Conservation (phyloP, 139 green algal species). For the Picochlorum sp. region DNA sequence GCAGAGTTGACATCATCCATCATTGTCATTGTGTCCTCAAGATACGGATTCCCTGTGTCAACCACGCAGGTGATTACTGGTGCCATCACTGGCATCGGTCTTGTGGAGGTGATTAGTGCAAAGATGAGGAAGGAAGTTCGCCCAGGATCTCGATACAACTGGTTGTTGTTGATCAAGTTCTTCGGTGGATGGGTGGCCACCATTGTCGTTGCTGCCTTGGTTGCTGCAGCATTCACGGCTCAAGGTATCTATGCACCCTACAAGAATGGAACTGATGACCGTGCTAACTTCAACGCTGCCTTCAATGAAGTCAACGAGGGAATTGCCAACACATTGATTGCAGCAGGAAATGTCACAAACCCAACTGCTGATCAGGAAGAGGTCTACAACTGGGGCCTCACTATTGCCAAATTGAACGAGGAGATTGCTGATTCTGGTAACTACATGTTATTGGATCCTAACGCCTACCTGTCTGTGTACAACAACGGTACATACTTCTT, state of each 20-base stretch:
- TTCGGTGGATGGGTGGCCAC: slow-evolving; percentile 27
- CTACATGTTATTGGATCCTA: neutral
- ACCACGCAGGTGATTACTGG: slow-evolving; percentile 63
- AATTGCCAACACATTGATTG: slow-evolving; percentile 8
- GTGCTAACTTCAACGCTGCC: neutral
- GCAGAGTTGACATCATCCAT: slow-evolving; percentile 54
- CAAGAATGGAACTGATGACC: neutral
- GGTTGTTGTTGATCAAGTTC: slow-evolving; percentile 26
- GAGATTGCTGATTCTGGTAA: neutral
- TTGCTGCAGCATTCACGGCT: slow-evolving; percentile 25
- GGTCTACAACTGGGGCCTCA: neutral
- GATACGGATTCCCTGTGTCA: slow-evolving; percentile 55
- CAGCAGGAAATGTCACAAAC: slow-evolving; percentile 6
- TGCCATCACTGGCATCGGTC: slow-evolving; percentile 40
- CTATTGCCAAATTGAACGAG: neutral
- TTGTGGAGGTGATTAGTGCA: slow-evolving; percentile 36
- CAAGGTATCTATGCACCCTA: slow-evolving; percentile 21
- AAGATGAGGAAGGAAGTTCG: neutral
- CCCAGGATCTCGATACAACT: slow-evolving; percentile 35
- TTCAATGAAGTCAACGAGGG: slow-evolving; percentile 11
- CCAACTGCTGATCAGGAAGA: slow-evolving; percentile 6
- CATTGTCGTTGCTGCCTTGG: slow-evolving; percentile 16
- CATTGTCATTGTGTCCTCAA: slow-evolving; percentile 46
- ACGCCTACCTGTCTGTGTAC: slow-evolving; percentile 1
- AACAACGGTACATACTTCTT: slow-evolving; percentile 4